A percentile compares a stretch with the other conserved stretches of the same genome.
phyloP scores from a whole-genome alignment of 2,329 filamentous ascomycete species.

The Pseudonectria foliicola region DNA sequence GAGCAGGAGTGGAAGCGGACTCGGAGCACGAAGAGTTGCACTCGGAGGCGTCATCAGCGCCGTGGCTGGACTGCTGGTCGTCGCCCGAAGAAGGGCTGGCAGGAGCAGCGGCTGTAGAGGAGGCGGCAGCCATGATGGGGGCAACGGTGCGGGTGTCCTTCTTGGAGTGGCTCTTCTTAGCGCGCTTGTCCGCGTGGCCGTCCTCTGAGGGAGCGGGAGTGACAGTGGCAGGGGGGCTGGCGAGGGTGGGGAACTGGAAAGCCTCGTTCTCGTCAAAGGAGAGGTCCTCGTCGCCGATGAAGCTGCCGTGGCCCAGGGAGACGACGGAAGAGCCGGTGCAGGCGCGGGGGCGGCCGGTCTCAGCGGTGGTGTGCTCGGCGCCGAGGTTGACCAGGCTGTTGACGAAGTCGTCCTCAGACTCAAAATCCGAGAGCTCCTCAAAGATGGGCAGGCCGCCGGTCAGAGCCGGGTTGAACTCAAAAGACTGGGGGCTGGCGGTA shows the following conservation, averaged over 20 bases:
- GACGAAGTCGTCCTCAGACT: slow-evolving; percentile 79
- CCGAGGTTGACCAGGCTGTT: slow-evolving; percentile 64
- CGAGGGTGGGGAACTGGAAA: slow-evolving; percentile 53
- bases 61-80: slow-evolving; percentile 29
- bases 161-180: slow-evolving; percentile 42
- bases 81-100: slow-evolving; percentile 28
- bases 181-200: slow-evolving; percentile 49
- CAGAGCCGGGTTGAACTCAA: slow-evolving; percentile 45
- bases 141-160: slow-evolving; percentile 31
- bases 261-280: slow-evolving; percentile 64
- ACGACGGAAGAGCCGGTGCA: slow-evolving; percentile 61
- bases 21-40: slow-evolving; percentile 38
- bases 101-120: slow-evolving; percentile 27
- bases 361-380: slow-evolving; percentile 37
- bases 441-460: slow-evolving; percentile 63
- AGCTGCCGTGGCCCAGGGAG: slow-evolving; percentile 67
- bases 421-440: slow-evolving; percentile 81
- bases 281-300: slow-evolving; percentile 69
- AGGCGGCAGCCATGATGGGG: slow-evolving; percentile 37
- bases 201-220: slow-evolving; percentile 36
- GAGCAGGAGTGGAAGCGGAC: slow-evolving; percentile 33
- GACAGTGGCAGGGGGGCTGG: slow-evolving; percentile 45
- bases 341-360: slow-evolving; percentile 63
- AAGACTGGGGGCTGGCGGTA: slow-evolving; percentile 31
- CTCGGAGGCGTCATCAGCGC: slow-evolving; percentile 31